These are phyloP conservation scores for Theileria annulata DNA, from an alignment of 169 alveolate species.

Conservation along the genomic window DNA sequence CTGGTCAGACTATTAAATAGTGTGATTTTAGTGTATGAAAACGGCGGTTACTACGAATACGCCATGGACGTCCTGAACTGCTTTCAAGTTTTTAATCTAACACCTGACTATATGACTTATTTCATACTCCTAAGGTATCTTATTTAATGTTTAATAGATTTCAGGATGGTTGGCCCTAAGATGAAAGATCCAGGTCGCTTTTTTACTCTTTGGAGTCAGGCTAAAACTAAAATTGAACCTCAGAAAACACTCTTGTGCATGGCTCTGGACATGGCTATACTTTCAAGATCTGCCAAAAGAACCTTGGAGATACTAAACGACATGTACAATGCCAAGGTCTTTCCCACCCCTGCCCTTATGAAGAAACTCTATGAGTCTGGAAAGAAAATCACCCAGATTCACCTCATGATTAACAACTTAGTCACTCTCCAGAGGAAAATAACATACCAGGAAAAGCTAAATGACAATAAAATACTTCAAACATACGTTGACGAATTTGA, in stretches of 20 bases:
- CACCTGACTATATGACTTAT: constrained; percentile 57
- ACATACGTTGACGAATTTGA: constrained; percentile 74
- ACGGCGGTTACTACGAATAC: constrained; percentile 76
- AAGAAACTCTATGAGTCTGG: constrained; percentile 76
- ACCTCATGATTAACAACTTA: constrained; percentile 65
- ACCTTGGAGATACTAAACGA: constrained; percentile 70
- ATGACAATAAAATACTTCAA: constrained; percentile 68
- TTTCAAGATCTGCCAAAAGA: constrained; percentile 64
- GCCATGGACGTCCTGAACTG: constrained; percentile 80
- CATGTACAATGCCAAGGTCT: constrained; percentile 72
- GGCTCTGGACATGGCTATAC: constrained; percentile 71
- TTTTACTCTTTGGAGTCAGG: constrained; percentile 64
- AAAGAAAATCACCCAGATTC: constrained; percentile 78
- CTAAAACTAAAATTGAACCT: constrained; percentile 29
- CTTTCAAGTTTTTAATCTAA: constrained; percentile 62
- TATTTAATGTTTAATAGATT: not conserved
- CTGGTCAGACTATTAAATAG: constrained; percentile 67
- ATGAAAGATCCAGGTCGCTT: constrained; percentile 70
- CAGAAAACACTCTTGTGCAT: constrained; percentile 31
- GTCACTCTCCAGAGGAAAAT: constrained; percentile 69
- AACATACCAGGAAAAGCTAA: constrained; percentile 52
- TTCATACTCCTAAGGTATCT: constrained; percentile 63
- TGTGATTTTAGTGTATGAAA: constrained; percentile 75
- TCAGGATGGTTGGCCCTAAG: constrained; percentile 54
- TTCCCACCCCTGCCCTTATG: constrained; percentile 78